Evolutionary conservation across 495 filamentous ascomycete genomes (phyloP).

Genomic region (Aspergillus affinis): DNA sequence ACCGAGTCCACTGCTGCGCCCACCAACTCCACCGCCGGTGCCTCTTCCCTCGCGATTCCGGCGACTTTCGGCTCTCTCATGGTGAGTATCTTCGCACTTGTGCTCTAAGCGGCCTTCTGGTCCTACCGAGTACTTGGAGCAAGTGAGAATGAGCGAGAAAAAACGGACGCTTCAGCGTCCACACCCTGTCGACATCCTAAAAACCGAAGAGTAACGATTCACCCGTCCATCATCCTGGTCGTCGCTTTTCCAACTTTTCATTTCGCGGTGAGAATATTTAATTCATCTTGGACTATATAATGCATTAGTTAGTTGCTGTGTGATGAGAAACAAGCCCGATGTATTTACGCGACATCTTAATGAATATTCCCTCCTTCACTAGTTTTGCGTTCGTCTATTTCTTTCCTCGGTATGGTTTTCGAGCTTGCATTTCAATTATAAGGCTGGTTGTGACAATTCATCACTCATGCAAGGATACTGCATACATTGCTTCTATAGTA

Average conservation of each 20-base stretch:
- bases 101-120: slow-evolving; percentile 12
- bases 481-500: background rate
- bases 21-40: slow-evolving; percentile 12
- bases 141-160: background rate
- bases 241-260: background rate
- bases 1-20: slow-evolving; percentile 6
- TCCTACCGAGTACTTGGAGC: background rate
- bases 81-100: slow-evolving; percentile 17
- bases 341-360: slow-evolving; percentile 12
- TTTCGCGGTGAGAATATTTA: background rate
- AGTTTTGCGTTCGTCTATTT: background rate
- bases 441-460: background rate
- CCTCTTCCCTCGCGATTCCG: slow-evolving; percentile 26
- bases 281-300: background rate
- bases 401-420: background rate
- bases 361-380: slow-evolving; percentile 1
- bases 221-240: background rate
- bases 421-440: background rate
- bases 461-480: background rate
- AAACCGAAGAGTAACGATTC: background rate
- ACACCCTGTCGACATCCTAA: background rate
- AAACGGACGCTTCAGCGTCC: no score
- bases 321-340: slow-evolving; percentile 8
- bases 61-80: slow-evolving; percentile 19
- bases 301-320: background rate